These are phyloP conservation scores for Vigna radiata DNA, from an alignment of 306 rosid genomes.

Conservation along the genomic window DNA sequence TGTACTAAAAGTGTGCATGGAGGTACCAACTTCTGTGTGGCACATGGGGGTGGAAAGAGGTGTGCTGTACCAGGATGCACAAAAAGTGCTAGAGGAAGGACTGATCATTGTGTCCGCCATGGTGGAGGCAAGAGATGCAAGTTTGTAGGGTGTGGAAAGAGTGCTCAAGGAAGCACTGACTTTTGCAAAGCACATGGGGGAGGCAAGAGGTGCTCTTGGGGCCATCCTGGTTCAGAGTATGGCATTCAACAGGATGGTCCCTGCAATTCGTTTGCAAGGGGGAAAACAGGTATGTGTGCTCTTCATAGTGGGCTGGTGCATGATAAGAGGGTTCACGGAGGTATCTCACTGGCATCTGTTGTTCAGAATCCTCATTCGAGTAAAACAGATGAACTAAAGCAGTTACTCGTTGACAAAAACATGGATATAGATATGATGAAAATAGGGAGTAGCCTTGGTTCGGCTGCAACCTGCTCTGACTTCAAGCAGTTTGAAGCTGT, in stretches of 20 bases:
- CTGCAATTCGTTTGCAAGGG: constrained; percentile 87
- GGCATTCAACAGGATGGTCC: constrained; percentile 63
- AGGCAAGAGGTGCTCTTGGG: constrained; percentile 97
- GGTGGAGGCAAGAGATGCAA: constrained; percentile 97
- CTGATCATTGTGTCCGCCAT: constrained; percentile 95
- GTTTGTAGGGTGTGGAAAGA: constrained; percentile 85
- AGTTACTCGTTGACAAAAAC: constrained; percentile 41
- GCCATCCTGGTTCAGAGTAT: constrained; percentile 78
- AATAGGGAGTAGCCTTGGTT: constrained; percentile 27
- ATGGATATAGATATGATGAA: constrained; percentile 60
- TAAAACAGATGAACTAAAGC: constrained; percentile 56
- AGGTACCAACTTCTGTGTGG: constrained; percentile 93
- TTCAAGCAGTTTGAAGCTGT: constrained; percentile 46
- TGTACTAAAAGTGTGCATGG: constrained; percentile 95
- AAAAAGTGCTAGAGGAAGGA: constrained; percentile 93
- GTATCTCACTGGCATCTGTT: constrained; percentile 67
- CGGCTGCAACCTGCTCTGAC: constrained; percentile 35
- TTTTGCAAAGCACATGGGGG: constrained; percentile 99
- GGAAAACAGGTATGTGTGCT: constrained; percentile 88
- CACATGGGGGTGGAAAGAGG: constrained; percentile 97
- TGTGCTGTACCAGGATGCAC: constrained; percentile 90
- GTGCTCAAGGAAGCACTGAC: constrained; percentile 98
- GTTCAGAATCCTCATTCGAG: constrained; percentile 61
- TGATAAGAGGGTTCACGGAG: constrained; percentile 97
- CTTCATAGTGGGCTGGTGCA: constrained; percentile 86